A percentile compares a stretch with the other conserved stretches of the same genome.
phyloP scores from a whole-genome alignment of 2,329 filamentous ascomycete genomes.

The Pseudogymnoascus sp. region DNA sequence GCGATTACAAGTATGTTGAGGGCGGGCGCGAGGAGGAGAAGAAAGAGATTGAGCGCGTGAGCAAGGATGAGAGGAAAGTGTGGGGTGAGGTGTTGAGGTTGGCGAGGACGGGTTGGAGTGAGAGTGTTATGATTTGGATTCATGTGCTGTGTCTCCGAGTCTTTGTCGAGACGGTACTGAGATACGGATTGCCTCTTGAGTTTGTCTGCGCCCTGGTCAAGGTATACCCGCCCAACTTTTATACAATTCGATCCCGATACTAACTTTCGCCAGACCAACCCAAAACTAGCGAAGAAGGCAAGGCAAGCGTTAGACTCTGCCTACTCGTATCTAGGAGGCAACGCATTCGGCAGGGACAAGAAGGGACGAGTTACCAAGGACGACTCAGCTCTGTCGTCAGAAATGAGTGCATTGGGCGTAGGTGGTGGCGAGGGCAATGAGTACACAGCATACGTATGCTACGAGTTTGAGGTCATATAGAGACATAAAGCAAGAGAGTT shows the following conservation, averaged over 20 bases:
- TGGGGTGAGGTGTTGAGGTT: constrained; percentile 87
- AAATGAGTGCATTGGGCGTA: constrained; percentile 71
- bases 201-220: constrained; percentile 79
- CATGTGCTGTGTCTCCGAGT: constrained; percentile 86
- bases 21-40: constrained; percentile 85
- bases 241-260: constrained; percentile 16
- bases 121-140: constrained; percentile 92
- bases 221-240: constrained; percentile 43
- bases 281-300: constrained; percentile 74
- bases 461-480: constrained; percentile 71
- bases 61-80: constrained; percentile 79
- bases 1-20: constrained; percentile 88
- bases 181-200: constrained; percentile 85
- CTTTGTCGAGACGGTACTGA: constrained; percentile 95
- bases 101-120: constrained; percentile 86
- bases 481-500: constrained; percentile 1
- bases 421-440: constrained; percentile 63
- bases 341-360: constrained; percentile 89
- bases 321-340: constrained; percentile 89
- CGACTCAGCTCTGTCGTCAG: constrained; percentile 67
- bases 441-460: constrained; percentile 96
- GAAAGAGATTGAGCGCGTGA: constrained; percentile 73
- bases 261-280: constrained; percentile 53
- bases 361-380: constrained; percentile 88
- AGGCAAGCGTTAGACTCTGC: constrained; percentile 71